phyloP scores from a whole-genome alignment of 106 monocot genomes.

The Gastrodia elata region DNA sequence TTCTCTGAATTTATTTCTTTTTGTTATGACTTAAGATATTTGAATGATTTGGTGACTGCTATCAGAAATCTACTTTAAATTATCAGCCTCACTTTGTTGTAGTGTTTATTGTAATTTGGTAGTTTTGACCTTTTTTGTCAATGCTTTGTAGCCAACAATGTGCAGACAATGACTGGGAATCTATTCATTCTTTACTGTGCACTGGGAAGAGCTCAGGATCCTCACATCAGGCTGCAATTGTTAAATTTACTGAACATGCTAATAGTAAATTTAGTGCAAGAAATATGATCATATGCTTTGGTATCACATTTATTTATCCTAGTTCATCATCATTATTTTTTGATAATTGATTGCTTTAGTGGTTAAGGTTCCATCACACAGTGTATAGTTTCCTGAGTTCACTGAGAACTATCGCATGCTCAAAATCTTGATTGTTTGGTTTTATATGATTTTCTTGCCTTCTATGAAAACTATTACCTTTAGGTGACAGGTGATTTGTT shows the following conservation, averaged over 20 bases:
- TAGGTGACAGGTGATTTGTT: not conserved
- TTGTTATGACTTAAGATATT: not conserved
- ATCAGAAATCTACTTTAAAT: not conserved
- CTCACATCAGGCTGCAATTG: slow-evolving; percentile 32
- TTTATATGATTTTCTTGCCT: not conserved
- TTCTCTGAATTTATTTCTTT: not conserved
- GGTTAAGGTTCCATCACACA: not conserved
- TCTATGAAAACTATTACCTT: not conserved
- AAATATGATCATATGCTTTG: not conserved
- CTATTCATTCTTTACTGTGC: slow-evolving; percentile 78
- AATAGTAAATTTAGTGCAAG: slow-evolving; percentile 42
- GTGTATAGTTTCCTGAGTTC: too few species aligned
- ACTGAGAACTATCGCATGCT: not conserved
- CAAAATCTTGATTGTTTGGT: not conserved
- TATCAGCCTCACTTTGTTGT: not conserved
- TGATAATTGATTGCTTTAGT: not conserved
- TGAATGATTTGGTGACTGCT: not conserved
- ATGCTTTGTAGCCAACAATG: slow-evolving; percentile 57
- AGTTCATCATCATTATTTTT: not conserved
- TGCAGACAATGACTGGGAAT: slow-evolving; percentile 79
- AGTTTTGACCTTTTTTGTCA: slow-evolving; percentile 16
- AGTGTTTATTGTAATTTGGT: not conserved
- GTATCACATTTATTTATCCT: not conserved
- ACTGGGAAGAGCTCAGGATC: slow-evolving; percentile 40
- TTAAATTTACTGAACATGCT: slow-evolving; percentile 82